phyloP scores from a whole-genome alignment of 1,284 basidiomycete genomes.

The Polyporus tsugae region DNA sequence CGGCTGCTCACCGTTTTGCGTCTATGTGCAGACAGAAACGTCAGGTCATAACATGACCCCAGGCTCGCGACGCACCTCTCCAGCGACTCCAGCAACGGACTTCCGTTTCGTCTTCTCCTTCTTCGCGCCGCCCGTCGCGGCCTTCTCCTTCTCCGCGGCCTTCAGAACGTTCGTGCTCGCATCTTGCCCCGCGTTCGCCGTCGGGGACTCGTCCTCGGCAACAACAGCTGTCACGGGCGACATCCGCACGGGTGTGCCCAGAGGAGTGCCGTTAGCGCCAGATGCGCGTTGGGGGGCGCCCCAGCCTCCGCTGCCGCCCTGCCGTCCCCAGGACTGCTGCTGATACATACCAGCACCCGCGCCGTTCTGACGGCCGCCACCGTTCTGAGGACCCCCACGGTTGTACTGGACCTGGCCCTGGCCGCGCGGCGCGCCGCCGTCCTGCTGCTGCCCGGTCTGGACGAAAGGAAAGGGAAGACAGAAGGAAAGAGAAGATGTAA shows the following conservation, averaged over 20 bases:
- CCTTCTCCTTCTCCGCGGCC: constrained; percentile 27
- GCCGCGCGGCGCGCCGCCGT: constrained; percentile 28
- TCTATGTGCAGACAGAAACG: not conserved
- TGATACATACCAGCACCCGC: constrained; percentile 40
- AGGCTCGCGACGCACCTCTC: constrained; percentile 16
- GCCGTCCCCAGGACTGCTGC: constrained; percentile 32
- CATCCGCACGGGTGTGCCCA: constrained; percentile 68
- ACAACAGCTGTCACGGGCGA: constrained; percentile 45
- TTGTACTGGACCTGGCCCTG: constrained; percentile 18
- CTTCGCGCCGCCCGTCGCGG: constrained; percentile 34
- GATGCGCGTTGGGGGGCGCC: constrained; percentile 47
- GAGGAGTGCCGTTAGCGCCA: constrained; percentile 73
- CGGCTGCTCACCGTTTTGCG: constrained; percentile 29
- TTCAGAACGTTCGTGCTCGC: constrained; percentile 18
- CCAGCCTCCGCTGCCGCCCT: constrained; percentile 29
- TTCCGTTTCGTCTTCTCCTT: constrained; percentile 41
- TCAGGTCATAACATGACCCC: not conserved
- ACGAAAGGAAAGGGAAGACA: not conserved
- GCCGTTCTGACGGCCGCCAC: constrained; percentile 19
- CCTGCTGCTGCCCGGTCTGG: constrained; percentile 29
- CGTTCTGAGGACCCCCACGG: constrained; percentile 18
- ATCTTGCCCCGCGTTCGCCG: constrained; percentile 9
- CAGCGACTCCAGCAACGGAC: constrained; percentile 25
- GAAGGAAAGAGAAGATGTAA: constrained; percentile 1
- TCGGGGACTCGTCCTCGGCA: constrained; percentile 23